These are phyloP conservation scores for Macrophomina pseudophaseolina DNA, from an alignment of 2,329 filamentous ascomycete genomes.

Conservation along the genomic window DNA sequence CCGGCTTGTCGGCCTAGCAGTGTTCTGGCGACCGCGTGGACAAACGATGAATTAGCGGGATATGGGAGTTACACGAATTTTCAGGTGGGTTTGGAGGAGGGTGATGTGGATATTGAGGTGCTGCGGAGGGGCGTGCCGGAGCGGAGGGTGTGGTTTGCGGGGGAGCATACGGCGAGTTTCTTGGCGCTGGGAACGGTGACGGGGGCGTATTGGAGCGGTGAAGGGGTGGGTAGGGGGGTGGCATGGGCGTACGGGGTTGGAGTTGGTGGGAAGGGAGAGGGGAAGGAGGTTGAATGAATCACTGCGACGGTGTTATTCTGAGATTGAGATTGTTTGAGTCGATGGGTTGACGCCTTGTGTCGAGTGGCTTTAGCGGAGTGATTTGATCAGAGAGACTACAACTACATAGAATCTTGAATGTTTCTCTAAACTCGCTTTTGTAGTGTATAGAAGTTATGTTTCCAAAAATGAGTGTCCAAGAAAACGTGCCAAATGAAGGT, in stretches of 20 bases:
- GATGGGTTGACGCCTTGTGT: too few relatives aligned
- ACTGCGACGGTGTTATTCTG: neutral
- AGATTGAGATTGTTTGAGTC: too few relatives aligned
- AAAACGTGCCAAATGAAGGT: too few relatives aligned
- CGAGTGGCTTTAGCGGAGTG: too few relatives aligned
- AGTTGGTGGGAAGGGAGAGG: neutral
- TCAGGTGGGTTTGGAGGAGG: constrained; percentile 72
- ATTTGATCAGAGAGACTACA: too few relatives aligned
- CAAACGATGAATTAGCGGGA: constrained; percentile 77
- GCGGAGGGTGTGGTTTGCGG: constrained; percentile 80
- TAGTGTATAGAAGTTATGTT: too few relatives aligned
- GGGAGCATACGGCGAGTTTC: constrained; percentile 90
- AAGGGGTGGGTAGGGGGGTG: constrained; percentile 73
- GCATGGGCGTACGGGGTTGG: constrained; percentile 55
- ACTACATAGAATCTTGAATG: too few relatives aligned
- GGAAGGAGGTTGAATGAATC: neutral
- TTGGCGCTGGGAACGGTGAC: constrained; percentile 86
- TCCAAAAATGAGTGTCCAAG: too few relatives aligned
- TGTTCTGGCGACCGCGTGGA: constrained; percentile 76
- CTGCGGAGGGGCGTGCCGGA: constrained; percentile 63
- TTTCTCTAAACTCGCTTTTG: too few relatives aligned
- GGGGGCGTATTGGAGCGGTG: constrained; percentile 91
- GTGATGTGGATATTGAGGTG: constrained; percentile 72
- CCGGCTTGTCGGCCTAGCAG: constrained; percentile 66
- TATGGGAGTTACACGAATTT: constrained; percentile 87